Base-by-base conservation (phyloP, 495 filamentous ascomycete genomes). In the Penicillium ochrochloron region DNA sequence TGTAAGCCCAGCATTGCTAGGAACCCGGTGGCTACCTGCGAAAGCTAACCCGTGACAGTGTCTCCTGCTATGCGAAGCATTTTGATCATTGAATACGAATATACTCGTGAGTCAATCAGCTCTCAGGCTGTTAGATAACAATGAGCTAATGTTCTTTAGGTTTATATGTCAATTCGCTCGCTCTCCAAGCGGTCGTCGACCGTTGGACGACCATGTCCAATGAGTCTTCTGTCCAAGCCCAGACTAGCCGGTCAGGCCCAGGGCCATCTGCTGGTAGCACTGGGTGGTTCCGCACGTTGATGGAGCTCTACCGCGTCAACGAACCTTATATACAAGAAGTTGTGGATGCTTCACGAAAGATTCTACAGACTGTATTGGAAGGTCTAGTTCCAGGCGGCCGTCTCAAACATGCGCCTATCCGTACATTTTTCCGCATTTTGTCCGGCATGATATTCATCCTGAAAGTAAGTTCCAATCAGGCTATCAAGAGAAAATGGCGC, bases 371-470 rank as follows among this genome's bases (percentile, higher is more conserved):
- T 0, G 94, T 98, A 0, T 88, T 96, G 8, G 89, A 98, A 35
- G 90, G 88, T 3, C 86, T 99, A 35, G 83, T 92, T 19, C 93
- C 94, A 0, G 86, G 85, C 3, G 92, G 91, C 52, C 93, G 92
- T 66, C 88, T 99, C 27, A 92, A 92, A 71, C 94, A 97, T 70
- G 92, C 92, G 0, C 94, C 95, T 0, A 94, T 97, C 23, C 84
- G 95, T 48, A 97, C 96, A 0, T 96, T 93, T 70, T 96, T 97
- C 81, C 88, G 95, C 53, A 96, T 99, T 71, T 86, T 98, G 67
- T 93, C 90, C 59, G 94, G 92, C 25, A 93, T 94, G 69, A 97
- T 97, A 84, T 97, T 99, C 74, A 83, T 98, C 46, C 87, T 99
- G 48, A 92, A 92, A 70, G 83, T 84, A 76, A 44, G 66, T 64